Conservation (phyloP, 2,329 filamentous ascomycete species). For the Ophiostoma quercus region DNA sequence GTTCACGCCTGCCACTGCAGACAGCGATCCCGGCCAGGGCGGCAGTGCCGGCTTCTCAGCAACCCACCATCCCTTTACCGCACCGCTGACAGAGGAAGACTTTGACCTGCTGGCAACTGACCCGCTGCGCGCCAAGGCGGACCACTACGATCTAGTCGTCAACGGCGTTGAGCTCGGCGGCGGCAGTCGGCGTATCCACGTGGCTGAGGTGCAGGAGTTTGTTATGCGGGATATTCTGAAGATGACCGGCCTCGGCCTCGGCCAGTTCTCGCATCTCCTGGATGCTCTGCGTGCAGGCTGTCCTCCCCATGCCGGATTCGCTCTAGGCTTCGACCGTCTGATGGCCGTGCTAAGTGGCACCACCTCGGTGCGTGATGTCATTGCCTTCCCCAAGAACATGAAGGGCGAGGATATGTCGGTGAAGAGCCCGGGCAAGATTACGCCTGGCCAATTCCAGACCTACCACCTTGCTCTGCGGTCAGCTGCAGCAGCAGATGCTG, state of each 20-base stretch:
- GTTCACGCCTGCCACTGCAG: conserved; percentile 64
- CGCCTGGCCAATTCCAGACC: conserved; percentile 47
- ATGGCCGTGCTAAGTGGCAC: conserved; percentile 72
- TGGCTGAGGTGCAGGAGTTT: conserved; percentile 74
- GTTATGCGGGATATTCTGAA: conserved; percentile 78
- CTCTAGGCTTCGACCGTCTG: conserved; percentile 84
- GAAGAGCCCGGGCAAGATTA: conserved; percentile 66
- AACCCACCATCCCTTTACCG: conserved; percentile 94
- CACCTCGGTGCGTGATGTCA: conserved; percentile 81
- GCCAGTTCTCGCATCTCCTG: conserved; percentile 79
- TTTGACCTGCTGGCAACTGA: conserved; percentile 67
- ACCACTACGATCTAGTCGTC: conserved; percentile 93
- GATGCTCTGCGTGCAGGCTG: conserved; percentile 78
- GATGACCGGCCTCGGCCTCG: conserved; percentile 66
- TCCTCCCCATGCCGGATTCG: conserved; percentile 90
- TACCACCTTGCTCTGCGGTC: conserved; percentile 39
- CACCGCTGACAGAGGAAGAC: conserved; percentile 67
- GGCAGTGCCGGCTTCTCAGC: conserved; percentile 74
- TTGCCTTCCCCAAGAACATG: conserved; percentile 92
- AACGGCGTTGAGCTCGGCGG: conserved; percentile 94
- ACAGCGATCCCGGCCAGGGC: conserved; percentile 67
- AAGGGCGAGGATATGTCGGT: conserved; percentile 84
- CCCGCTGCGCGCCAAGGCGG: conserved; percentile 68
- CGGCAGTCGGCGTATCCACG: conserved; percentile 87
- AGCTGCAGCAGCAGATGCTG: background rate